Evolutionary conservation across 305 asterid species (phyloP).

Genomic region (Solanum aculeatissimum): DNA sequence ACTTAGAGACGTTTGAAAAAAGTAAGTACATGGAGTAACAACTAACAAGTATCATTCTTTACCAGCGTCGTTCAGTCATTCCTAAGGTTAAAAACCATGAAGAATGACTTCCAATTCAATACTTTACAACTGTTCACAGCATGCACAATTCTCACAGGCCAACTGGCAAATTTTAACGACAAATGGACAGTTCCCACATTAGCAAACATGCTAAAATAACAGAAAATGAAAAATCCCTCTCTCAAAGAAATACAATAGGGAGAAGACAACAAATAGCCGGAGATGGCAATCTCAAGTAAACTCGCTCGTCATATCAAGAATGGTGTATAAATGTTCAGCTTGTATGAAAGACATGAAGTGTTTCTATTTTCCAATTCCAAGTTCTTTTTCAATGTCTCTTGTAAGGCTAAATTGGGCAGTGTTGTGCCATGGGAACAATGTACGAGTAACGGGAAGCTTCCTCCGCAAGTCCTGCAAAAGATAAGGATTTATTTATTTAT

Average conservation of each 20-base stretch:
- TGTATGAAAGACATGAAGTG: not conserved
- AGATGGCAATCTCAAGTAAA: not conserved
- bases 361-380: slow-evolving; percentile 54
- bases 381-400: slow-evolving; percentile 66
- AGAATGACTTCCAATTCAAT: not conserved
- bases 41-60: not conserved
- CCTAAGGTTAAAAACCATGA: not conserved
- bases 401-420: slow-evolving; percentile 78
- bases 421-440: slow-evolving; percentile 92
- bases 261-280: not conserved
- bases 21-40: not conserved
- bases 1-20: not conserved
- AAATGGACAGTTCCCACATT: not conserved
- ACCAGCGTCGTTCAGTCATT: not conserved
- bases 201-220: not conserved
- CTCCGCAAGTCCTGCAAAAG: slow-evolving; percentile 78
- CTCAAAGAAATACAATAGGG: not conserved
- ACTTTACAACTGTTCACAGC: not conserved
- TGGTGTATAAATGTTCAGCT: not conserved
- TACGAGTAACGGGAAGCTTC: slow-evolving; percentile 93
- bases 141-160: not conserved
- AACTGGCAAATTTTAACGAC: not conserved
- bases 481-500: not conserved
- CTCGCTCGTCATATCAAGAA: not conserved
- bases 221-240: not conserved